Percentiles rank a stretch among this genome's conserved stretches.
phyloP scores from a whole-genome alignment of 164 flowering plant species.

The Sextonia rubra region DNA sequence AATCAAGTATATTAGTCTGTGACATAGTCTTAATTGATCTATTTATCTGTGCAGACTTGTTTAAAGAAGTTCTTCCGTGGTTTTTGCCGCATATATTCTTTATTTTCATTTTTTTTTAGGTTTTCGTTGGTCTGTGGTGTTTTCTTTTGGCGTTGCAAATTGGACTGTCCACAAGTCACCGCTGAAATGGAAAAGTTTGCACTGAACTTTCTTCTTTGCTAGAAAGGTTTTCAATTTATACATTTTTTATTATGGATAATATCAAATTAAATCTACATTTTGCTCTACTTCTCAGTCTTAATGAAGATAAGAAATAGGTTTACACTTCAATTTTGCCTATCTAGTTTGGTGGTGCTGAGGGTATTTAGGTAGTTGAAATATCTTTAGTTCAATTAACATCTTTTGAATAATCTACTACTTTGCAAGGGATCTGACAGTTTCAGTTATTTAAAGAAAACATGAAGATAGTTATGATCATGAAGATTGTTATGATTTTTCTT shows the following conservation, averaged over 20 bases:
- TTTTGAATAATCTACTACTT: neutral
- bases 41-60: neutral
- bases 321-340: neutral
- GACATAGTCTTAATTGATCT: neutral
- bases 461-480: neutral
- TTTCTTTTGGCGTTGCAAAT: neutral
- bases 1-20: neutral
- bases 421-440: neutral
- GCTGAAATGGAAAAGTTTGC: neutral
- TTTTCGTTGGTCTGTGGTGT: neutral
- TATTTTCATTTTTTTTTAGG: too few relatives aligned
- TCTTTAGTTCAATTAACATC: neutral
- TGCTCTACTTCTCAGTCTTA: neutral
- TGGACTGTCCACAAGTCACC: neutral
- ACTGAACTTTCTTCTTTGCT: too few relatives aligned
- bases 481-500: neutral
- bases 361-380: too few relatives aligned
- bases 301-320: neutral
- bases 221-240: too few relatives aligned
- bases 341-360: neutral
- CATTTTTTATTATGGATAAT: neutral
- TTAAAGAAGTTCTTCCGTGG: too few relatives aligned
- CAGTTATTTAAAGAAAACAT: neutral
- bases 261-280: neutral
- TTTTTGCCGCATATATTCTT: neutral